These are phyloP conservation scores for Cucumis hystrix DNA, from an alignment of 306 rosid species.

Conservation along the genomic window DNA sequence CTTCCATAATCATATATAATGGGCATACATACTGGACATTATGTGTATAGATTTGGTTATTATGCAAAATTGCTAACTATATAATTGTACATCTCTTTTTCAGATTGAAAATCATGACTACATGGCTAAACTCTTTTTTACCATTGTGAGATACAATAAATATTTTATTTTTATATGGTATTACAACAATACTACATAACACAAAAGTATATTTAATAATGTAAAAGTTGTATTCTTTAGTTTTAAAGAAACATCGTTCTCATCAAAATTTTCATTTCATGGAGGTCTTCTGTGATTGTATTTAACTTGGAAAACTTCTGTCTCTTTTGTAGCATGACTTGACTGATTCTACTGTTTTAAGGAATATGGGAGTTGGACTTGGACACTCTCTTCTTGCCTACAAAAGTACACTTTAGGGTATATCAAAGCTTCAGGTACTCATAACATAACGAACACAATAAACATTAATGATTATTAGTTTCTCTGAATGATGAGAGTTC, in stretches of 20 bases:
- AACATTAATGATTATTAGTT: not conserved
- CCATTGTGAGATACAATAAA: conserved; percentile 58
- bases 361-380: conserved; percentile 81
- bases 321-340: conserved; percentile 45
- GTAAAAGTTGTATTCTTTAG: not conserved
- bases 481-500: not conserved
- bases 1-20: not conserved
- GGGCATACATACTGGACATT: not conserved
- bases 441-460: not conserved
- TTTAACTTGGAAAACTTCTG: not conserved
- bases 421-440: conserved; percentile 73
- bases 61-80: not conserved
- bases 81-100: not conserved
- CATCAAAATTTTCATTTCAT: not conserved
- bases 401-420: conserved; percentile 73
- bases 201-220: not conserved
- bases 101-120: conserved; percentile 95
- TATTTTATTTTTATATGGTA: not conserved
- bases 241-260: not conserved
- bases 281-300: not conserved
- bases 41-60: not conserved
- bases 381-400: conserved; percentile 93
- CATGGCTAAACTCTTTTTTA: conserved; percentile 70
- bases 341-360: conserved; percentile 89
- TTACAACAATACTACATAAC: not conserved